A percentile compares a stretch with the other conserved stretches of the same genome.
Conservation (phyloP, 176 grass and related monocot genomes). For the Eragrostis curvula region DNA sequence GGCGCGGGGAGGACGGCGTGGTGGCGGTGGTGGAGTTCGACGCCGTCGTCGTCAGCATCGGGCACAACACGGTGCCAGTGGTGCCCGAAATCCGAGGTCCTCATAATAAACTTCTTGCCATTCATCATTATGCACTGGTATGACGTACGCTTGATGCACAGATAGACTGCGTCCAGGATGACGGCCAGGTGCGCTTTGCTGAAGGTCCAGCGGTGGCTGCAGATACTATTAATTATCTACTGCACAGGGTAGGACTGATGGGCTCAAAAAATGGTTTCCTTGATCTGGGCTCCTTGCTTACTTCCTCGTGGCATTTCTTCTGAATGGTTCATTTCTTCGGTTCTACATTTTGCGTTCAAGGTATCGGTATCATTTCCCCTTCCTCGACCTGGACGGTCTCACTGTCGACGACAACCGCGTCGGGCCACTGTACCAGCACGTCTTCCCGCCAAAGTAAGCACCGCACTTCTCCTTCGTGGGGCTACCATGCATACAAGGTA, state of each 20-base stretch:
- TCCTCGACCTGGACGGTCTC: conserved; percentile 49
- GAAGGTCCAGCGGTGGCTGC: conserved; percentile 41
- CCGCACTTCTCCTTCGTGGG: conserved; percentile 48
- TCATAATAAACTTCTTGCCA: neutral
- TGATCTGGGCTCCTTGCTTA: too few relatives aligned
- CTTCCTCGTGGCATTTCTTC: too few relatives aligned
- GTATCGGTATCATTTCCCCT: conserved; percentile 61
- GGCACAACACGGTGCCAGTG: conserved; percentile 46
- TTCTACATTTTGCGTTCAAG: neutral
- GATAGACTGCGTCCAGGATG: conserved; percentile 46
- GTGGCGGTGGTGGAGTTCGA: conserved; percentile 41
- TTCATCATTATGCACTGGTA: neutral
- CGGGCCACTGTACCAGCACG: conserved; percentile 59
- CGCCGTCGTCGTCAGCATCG: conserved; percentile 57
- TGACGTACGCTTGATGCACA: neutral
- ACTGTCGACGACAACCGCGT: too few relatives aligned
- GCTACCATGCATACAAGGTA: conserved; percentile 40
- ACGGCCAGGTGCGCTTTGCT: conserved; percentile 40
- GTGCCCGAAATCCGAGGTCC: conserved; percentile 52
- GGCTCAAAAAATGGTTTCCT: neutral
- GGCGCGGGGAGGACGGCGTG: conserved; percentile 30
- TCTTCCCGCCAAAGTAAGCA: conserved; percentile 46
- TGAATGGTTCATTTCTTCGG: neutral
- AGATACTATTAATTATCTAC: conserved; percentile 57
- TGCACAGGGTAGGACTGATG: conserved; percentile 56